These are phyloP conservation scores for Fusarium sulawesiense DNA, from an alignment of 2,329 filamentous ascomycete species.

Conservation along the genomic window DNA sequence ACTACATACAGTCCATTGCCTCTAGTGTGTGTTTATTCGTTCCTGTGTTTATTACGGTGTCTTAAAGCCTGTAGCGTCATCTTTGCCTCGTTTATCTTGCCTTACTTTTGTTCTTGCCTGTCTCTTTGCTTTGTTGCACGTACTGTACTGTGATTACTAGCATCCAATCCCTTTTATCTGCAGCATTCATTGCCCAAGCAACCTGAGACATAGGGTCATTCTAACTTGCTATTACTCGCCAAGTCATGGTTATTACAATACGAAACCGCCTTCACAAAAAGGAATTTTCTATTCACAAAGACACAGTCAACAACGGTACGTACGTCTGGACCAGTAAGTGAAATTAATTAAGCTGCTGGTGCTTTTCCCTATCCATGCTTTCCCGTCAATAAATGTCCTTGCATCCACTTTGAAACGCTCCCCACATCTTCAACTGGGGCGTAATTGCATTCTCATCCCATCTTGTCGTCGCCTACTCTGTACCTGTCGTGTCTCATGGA, in stretches of 20 bases:
- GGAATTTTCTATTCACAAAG: slow-evolving; percentile 52
- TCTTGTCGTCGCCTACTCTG: neutral
- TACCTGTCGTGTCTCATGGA: slow-evolving; percentile 5
- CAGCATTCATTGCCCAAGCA: slow-evolving; percentile 27
- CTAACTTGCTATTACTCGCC: neutral
- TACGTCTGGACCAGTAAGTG: slow-evolving; percentile 23
- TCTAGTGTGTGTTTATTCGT: slow-evolving; percentile 6
- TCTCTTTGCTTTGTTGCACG: slow-evolving; percentile 1
- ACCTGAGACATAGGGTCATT: neutral
- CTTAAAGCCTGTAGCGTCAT: neutral
- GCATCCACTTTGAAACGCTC: slow-evolving; percentile 42
- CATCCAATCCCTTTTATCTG: slow-evolving; percentile 9
- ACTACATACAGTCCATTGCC: neutral
- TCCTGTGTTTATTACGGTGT: slow-evolving; percentile 24
- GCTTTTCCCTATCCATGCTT: slow-evolving; percentile 18
- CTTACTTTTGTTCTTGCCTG: neutral
- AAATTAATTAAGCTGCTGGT: neutral
- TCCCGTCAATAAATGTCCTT: slow-evolving; percentile 15
- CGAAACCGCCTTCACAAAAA: slow-evolving; percentile 50
- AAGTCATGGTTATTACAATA: slow-evolving; percentile 41
- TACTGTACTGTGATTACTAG: neutral
- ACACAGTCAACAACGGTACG: slow-evolving; percentile 39
- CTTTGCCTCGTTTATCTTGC: slow-evolving; percentile 11
- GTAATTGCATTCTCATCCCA: slow-evolving; percentile 33
- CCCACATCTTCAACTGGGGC: slow-evolving; percentile 40